Conservation (phyloP, 2,329 filamentous ascomycete genomes). For the Colletotrichum sublineola region DNA sequence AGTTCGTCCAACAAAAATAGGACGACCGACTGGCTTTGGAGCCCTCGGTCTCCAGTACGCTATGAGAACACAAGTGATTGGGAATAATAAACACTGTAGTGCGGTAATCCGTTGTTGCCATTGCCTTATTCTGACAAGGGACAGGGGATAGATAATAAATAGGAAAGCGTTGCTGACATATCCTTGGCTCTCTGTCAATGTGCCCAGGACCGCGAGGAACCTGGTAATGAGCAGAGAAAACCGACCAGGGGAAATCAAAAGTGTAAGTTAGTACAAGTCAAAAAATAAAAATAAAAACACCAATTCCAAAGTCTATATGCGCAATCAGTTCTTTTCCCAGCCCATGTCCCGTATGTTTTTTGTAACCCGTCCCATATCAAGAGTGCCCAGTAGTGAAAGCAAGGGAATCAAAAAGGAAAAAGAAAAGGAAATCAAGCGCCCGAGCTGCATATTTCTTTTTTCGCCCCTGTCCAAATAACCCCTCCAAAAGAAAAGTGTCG, state of each 20-base stretch:
- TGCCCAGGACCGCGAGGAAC: slow-evolving; percentile 31
- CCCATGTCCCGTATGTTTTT: slow-evolving; percentile 40
- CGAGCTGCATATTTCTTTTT: slow-evolving; percentile 33
- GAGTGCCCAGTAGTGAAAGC: slow-evolving; percentile 12
- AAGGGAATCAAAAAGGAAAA: slow-evolving; percentile 14
- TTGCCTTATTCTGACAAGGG: slow-evolving; percentile 39
- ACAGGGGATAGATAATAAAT: slow-evolving; percentile 20
- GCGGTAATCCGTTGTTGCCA: slow-evolving; percentile 29
- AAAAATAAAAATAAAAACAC: slow-evolving; percentile 18
- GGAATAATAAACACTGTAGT: slow-evolving; percentile 15
- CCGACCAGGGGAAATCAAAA: slow-evolving; percentile 24
- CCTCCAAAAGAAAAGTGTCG: slow-evolving; percentile 25
- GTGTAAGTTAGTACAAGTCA: slow-evolving; percentile 25
- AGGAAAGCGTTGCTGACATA: slow-evolving; percentile 41
- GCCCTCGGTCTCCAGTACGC: slow-evolving; percentile 29
- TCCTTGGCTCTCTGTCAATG: slow-evolving; percentile 34
- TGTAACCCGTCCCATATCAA: slow-evolving; percentile 41
- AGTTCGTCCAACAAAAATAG: slow-evolving; percentile 19
- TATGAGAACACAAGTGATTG: slow-evolving; percentile 19
- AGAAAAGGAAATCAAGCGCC: slow-evolving; percentile 21
- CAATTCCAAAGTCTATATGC: slow-evolving; percentile 42
- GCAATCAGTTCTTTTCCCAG: slow-evolving; percentile 43
- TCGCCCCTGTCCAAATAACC: slow-evolving; percentile 27
- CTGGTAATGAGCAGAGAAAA: slow-evolving; percentile 10
- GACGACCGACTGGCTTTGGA: slow-evolving; percentile 17